Evolutionary conservation across 1,284 basidiomycete genomes (phyloP), one percentile per base, ranked within the genome.

Genomic region (Cryptococcus depauperatus): DNA sequence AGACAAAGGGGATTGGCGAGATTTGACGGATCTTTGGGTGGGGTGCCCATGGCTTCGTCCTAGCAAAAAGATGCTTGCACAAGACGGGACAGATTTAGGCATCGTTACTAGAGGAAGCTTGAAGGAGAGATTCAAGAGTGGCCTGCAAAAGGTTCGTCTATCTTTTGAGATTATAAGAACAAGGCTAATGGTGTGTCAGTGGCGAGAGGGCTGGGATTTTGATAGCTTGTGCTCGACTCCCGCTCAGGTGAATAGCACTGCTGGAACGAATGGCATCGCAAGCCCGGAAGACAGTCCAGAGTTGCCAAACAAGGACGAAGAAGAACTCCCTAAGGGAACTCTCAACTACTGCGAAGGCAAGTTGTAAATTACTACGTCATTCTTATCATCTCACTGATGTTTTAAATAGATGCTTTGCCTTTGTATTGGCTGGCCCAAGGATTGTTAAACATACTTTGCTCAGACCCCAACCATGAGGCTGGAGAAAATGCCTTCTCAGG

Each of bases 351-450:
- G 63, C 56, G 66, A 69, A 50, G 61, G 61, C 60, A 39, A 52
- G 61, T 47, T 25, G 6, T 35, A 19, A n/a, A 10, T 18, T 9
- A 7, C 32, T 18, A 22, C 10, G 6, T 21, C 13, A 22, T 13
- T 30, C 23, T 21, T 8, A 40, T 23, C 1, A 21, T 46, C 3
- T 39, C 26, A 7, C n/a, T n/a, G n/a, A n/a, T n/a, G n/a, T n/a
- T n/a, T n/a, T n/a, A 23, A n/a, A 22, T 45, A 62, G 71, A 74
- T 53, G 72, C 71, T 11, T 53, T 73, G 21, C 73, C 73, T 4
- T 71, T 68, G 55, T 74, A 67, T 50, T 73, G 69, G 70, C 65
- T 74, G 11, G 64, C 66, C 6, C 62, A 68, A 33, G 64, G 66
- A 6, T 56, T 74, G 28, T 54, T 70, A 21, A 62, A 61, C 37